Evolutionary conservation across 306 rosid species (phyloP), one percentile per base, ranked within the genome.

Genomic region (barrel medic (Medicago truncatula)): DNA sequence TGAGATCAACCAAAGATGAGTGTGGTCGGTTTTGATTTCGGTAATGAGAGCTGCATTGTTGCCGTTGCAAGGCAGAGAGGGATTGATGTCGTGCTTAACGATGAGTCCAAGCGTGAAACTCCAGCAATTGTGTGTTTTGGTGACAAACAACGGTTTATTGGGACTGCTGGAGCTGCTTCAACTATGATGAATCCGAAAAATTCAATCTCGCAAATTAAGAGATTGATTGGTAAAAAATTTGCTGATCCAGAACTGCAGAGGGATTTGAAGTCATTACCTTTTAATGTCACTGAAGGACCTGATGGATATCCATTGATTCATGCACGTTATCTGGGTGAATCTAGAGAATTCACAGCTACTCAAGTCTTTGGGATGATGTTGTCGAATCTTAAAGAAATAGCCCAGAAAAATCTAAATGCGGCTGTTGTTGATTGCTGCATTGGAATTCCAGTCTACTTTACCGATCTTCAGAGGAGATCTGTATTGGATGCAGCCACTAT

Each of bases 31-130:
- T 96, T 96, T 85, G 99, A 96, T 85, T 83, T 96, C 8, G 99
- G 99, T 53, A 96, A 92, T 7, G 99, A 96, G 86, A 96, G 96
- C 80, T 80, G 99, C 88, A 89, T 96, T 75, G 97, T 96, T 25
- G 99, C 97, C 4, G 98, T 92, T 52, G 99, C 97, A 5, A 90
- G 97, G 83, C 99, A 92, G 78, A 88, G 98, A 36, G 99, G 98
- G 53, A 92, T 96, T 40, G 99, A 92, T 83, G 98, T 96, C 23
- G 96, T 96, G 56, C 93, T 96, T 67, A 96, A 96, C 38, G 99
- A 96, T 65, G 99, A 92, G 80, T 96, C 99, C 53, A 96, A 96
- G 58, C 96, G 98, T 10, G 98, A 96, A 52, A 96, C 98, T 4
- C 99, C 99, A 0, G 96, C 97, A 4, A 47, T 96, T 78, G 99